phyloP scores from a whole-genome alignment of 2,329 filamentous ascomycete genomes.

The Penicillium concentricum region DNA sequence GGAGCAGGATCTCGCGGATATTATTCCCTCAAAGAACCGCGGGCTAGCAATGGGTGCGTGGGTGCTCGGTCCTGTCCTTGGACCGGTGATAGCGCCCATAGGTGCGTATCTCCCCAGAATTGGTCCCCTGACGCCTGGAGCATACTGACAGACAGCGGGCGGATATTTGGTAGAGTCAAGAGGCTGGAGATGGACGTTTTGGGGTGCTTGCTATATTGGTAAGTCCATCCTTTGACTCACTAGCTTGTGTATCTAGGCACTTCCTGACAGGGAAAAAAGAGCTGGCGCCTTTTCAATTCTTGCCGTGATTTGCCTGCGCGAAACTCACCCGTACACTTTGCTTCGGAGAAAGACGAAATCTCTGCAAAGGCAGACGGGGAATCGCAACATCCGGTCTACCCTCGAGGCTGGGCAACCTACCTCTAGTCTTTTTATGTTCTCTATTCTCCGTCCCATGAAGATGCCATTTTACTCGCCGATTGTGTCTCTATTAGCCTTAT shows the following conservation, averaged over 20 bases:
- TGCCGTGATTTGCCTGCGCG: neutral
- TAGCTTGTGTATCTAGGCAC: neutral
- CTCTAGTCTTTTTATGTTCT: neutral
- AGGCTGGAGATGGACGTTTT: neutral
- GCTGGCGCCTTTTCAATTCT: neutral
- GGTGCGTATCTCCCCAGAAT: neutral
- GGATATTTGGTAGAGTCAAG: neutral
- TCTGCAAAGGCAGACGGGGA: neutral
- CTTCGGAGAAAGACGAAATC: neutral
- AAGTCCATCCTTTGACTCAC: neutral
- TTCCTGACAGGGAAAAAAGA: neutral
- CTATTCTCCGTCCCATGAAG: neutral
- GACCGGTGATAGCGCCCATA: constrained; percentile 38
- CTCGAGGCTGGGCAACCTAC: neutral
- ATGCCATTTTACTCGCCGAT: constrained; percentile 49
- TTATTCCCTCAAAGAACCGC: constrained; percentile 48
- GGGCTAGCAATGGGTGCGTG: constrained; percentile 55
- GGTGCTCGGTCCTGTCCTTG: constrained; percentile 18
- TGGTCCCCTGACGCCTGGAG: neutral
- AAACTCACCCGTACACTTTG: neutral
- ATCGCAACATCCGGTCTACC: neutral
- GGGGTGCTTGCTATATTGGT: neutral
- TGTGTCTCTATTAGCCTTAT: constrained; percentile 46
- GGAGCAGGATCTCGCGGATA: constrained; percentile 55
- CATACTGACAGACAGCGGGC: neutral